Base-by-base conservation (phyloP, 1,284 basidiomycete species). In the Sphaerobolus stellatus region DNA sequence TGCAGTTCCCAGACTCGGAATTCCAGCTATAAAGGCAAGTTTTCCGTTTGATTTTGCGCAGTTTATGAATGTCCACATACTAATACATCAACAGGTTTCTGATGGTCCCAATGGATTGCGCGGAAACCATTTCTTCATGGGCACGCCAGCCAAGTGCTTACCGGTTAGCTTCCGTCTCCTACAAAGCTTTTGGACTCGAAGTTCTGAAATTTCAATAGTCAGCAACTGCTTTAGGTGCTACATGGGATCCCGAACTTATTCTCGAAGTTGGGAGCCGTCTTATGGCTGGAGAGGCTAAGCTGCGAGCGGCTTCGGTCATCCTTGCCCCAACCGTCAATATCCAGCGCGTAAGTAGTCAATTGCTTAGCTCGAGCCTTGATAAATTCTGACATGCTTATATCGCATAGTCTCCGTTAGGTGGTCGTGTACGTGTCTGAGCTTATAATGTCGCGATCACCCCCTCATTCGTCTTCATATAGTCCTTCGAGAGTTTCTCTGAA, bases 401-500 rank as follows among this genome's bases (percentile, higher is more conserved):
- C n/a, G n/a, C n/a, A n/a, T n/a, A 86, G 16, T 74, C 74, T 8
- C 83, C 83, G 29, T 72, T 84, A 0, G 83, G 82, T 8, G 82
- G 83, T 2, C 73, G 85, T 24, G n/a, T n/a, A n/a, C n/a, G n/a
- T n/a, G n/a, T n/a, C n/a, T n/a, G n/a, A n/a, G n/a, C n/a, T n/a
- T n/a, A n/a, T n/a, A n/a, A n/a, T n/a, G n/a, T n/a, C n/a, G n/a
- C n/a, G n/a, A n/a, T n/a, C n/a, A n/a, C n/a, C n/a, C n/a, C n/a
- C n/a, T n/a, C n/a, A n/a, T n/a, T n/a, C n/a, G n/a, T n/a, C n/a
- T n/a, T n/a, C n/a, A n/a, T n/a, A n/a, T n/a, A n/a, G n/a, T 77
- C 82, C 6, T 88, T 88, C 61, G 86, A 88, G 66, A 83, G 80
- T 4, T 88, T 86, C 68, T 83, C 82, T 1, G 85, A 90, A 61